These are phyloP conservation scores for Mallotus repandus DNA, from an alignment of 441 rosid species.

Conservation along the genomic window DNA sequence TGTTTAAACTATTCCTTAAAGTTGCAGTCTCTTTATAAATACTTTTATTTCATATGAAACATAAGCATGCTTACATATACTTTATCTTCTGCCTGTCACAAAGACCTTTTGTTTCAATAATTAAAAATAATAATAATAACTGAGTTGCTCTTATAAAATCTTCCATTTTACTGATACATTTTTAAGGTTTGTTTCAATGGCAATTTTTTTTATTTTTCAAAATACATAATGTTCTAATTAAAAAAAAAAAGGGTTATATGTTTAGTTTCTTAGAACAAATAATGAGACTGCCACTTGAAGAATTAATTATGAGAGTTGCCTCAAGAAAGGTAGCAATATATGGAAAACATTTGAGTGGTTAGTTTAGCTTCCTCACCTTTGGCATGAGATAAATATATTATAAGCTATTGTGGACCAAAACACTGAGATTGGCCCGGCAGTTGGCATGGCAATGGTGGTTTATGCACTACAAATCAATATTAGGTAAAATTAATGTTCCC, in stretches of 20 bases:
- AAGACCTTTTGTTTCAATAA: too few relatives aligned
- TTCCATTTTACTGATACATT: too few relatives aligned
- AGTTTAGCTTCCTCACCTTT: conserved; percentile 1
- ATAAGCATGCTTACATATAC: neutral
- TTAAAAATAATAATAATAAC: too few relatives aligned
- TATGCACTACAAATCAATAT: too few relatives aligned
- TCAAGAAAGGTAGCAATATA: conserved; percentile 23
- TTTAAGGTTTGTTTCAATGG: too few relatives aligned
- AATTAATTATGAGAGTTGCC: conserved; percentile 31
- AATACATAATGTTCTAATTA: neutral
- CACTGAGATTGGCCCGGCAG: neutral
- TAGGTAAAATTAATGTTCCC: too few relatives aligned
- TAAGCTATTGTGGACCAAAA: neutral
- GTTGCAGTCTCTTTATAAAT: too few relatives aligned
- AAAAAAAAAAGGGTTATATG: neutral
- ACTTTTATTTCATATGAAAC: too few relatives aligned
- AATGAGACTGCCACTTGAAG: conserved; percentile 31
- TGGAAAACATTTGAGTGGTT: conserved; percentile 20
- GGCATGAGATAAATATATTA: neutral
- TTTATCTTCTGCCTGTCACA: neutral
- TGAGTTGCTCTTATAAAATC: too few relatives aligned
- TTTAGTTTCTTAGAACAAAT: neutral
- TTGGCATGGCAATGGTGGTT: neutral
- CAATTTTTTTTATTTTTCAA: too few relatives aligned
- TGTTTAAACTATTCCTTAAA: neutral